Conservation (phyloP, 2,329 filamentous ascomycete species). For the Microdochium trichocladiopsis region DNA sequence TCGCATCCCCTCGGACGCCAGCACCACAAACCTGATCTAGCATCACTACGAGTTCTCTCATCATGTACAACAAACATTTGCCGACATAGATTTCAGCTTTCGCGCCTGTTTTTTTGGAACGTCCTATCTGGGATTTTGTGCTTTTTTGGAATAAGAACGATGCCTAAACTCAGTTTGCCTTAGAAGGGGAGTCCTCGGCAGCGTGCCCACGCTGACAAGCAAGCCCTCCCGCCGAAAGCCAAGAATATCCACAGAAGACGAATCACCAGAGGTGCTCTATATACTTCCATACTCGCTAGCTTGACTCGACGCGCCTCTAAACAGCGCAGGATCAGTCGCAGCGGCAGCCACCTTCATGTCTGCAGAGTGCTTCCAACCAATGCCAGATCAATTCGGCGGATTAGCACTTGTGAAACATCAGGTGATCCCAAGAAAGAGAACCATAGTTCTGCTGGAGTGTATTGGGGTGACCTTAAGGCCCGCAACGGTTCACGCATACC, state of each 20-base stretch:
- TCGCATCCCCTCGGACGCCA: no score
- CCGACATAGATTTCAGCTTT: conserved; percentile 15
- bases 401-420: not conserved
- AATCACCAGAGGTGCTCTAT: not conserved
- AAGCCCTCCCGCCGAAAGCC: not conserved
- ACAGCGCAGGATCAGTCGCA: conserved; percentile 26
- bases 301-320: conserved; percentile 3
- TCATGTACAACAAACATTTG: conserved; percentile 11
- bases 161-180: conserved; percentile 35
- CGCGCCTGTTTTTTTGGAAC: conserved; percentile 20
- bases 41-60: not conserved
- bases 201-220: conserved; percentile 8
- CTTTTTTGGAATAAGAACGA: conserved; percentile 31
- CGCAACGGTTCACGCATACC: not conserved
- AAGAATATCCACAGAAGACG: not conserved
- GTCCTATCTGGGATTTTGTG: not conserved
- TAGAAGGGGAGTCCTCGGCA: conserved; percentile 33
- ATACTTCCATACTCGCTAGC: not conserved
- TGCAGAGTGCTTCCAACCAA: not conserved
- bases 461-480: not conserved
- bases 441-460: not conserved
- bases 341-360: conserved; percentile 20
- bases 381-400: not conserved
- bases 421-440: not conserved
- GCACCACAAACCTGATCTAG: no score